Evolutionary conservation across 2,329 filamentous ascomycete species (phyloP).

Genomic region (Aspergillus novofumigatus): DNA sequence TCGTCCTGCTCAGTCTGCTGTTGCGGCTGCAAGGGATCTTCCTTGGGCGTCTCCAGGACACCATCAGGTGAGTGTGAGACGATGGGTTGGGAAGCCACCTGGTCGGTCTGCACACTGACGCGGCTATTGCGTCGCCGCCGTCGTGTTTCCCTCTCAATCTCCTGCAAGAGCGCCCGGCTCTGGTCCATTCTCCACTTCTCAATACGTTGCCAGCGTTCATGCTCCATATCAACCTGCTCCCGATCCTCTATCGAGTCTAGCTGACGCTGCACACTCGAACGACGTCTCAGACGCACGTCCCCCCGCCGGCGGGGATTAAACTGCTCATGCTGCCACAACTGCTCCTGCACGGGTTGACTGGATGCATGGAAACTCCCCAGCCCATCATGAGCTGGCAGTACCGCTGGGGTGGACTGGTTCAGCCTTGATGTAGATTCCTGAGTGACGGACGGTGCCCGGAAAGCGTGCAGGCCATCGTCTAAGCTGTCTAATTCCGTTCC

Average conservation of each 20-base stretch:
- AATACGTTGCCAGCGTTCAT: conserved; percentile 76
- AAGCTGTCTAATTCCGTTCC: conserved; percentile 84
- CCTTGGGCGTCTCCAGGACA: conserved; percentile 51
- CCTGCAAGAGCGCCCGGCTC: conserved; percentile 75
- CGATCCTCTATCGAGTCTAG: conserved; percentile 56
- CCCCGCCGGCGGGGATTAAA: conserved; percentile 68
- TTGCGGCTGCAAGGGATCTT: conserved; percentile 41
- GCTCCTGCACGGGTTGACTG: conserved; percentile 65
- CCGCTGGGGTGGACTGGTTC: conserved; percentile 58
- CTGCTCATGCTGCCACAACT: conserved; percentile 83
- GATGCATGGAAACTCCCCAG: conserved; percentile 75
- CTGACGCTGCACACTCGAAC: conserved; percentile 55
- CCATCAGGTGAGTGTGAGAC: conserved; percentile 15
- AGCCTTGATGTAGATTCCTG: conserved; percentile 40
- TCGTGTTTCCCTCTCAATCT: conserved; percentile 78
- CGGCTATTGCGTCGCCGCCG: conserved; percentile 52
- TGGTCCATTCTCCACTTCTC: conserved; percentile 92
- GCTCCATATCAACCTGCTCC: conserved; percentile 56
- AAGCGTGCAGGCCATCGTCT: conserved; percentile 86
- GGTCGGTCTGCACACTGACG: conserved; percentile 19
- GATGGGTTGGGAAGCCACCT: conserved; percentile 11
- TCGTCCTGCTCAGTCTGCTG: conserved; percentile 51
- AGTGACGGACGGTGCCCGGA: conserved; percentile 60
- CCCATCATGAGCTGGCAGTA: conserved; percentile 90
- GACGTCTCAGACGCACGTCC: conserved; percentile 44